A percentile compares a stretch with the other conserved stretches of the same genome.
Conservation (phyloP, 1,284 basidiomycete genomes). For the Cutaneotrichosporon cyanovorans region DNA sequence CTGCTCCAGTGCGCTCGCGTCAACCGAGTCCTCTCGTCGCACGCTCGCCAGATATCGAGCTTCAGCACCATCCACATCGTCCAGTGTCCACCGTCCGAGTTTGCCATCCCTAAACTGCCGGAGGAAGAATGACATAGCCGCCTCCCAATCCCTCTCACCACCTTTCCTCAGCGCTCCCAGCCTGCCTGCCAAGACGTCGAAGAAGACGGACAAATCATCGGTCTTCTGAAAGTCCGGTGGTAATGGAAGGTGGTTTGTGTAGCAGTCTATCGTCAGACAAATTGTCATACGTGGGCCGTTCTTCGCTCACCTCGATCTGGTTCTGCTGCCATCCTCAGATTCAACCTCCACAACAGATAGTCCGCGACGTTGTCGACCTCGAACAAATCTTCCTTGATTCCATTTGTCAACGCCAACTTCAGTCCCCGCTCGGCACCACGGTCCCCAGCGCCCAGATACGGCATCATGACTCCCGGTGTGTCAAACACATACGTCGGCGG, state of each 20-base stretch:
- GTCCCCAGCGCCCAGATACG: constrained; percentile 80
- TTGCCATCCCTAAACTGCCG: constrained; percentile 72
- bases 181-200: constrained; percentile 60
- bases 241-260: constrained; percentile 55
- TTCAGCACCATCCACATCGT: constrained; percentile 40
- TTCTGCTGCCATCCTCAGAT: constrained; percentile 52
- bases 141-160: constrained; percentile 59
- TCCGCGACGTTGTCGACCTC: constrained; percentile 74
- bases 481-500: constrained; percentile 90
- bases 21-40: too few species aligned
- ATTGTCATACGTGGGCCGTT: not conserved
- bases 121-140: constrained; percentile 72
- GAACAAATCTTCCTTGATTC: constrained; percentile 89
- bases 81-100: constrained; percentile 49
- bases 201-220: constrained; percentile 57
- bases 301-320: constrained; percentile 48
- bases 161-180: constrained; percentile 75
- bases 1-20: too few species aligned
- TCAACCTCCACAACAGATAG: constrained; percentile 82
- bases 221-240: constrained; percentile 50
- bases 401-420: constrained; percentile 91
- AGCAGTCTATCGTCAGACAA: constrained; percentile 43
- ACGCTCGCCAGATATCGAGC: constrained; percentile 3
- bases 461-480: constrained; percentile 94
- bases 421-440: constrained; percentile 81